These are phyloP conservation scores for Pelargonium citronellum DNA, from an alignment of 441 rosid genomes.

Conservation along the genomic window DNA sequence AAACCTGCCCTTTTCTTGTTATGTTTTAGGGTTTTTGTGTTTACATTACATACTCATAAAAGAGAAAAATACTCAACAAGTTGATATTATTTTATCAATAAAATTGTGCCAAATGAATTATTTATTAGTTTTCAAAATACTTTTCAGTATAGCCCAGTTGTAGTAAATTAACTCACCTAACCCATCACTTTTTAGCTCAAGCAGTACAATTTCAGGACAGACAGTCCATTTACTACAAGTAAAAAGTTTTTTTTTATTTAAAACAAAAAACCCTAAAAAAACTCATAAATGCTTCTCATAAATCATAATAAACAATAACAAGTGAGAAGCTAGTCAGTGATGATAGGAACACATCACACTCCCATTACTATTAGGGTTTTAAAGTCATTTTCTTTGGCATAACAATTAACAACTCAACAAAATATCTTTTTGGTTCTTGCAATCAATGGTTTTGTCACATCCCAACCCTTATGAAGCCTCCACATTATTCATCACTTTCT, in stretches of 20 bases:
- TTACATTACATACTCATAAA: no score
- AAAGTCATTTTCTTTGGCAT: not conserved
- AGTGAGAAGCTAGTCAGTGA: no score
- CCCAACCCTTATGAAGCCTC: not conserved
- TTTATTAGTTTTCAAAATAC: not conserved
- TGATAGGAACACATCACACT: no score
- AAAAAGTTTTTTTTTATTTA: no score
- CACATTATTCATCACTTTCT: not conserved
- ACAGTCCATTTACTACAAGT: conserved; percentile 3
- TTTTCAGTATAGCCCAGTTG: not conserved
- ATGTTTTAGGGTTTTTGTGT: no score
- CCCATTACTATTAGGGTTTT: no score
- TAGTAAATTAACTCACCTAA: conserved; percentile 26
- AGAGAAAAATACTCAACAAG: not conserved
- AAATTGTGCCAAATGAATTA: not conserved
- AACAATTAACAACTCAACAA: not conserved
- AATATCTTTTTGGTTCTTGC: not conserved
- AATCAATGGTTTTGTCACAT: not conserved
- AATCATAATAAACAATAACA: no score
- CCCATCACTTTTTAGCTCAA: conserved; percentile 12
- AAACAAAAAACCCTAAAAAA: no score
- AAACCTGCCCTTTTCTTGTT: no score
- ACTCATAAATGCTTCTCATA: no score
- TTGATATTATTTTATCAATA: conserved; percentile 11
- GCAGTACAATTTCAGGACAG: conserved; percentile 11